Percentiles rank a stretch among this genome's conserved stretches.
Evolutionary conservation across 192 early-diverging fungal species (phyloP).

Genomic region (Coemansia sp.): DNA sequence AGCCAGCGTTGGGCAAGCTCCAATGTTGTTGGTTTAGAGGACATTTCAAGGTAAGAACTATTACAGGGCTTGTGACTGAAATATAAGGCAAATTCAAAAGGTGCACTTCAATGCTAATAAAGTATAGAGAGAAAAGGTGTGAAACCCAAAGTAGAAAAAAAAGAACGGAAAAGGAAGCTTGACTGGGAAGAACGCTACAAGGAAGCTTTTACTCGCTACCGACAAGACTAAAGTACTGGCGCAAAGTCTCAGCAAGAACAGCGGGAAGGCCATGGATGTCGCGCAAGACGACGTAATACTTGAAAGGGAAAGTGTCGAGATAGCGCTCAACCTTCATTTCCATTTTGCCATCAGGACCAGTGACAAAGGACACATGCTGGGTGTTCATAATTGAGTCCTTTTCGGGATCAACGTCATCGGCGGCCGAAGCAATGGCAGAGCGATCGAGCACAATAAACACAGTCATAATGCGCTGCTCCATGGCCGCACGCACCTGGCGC

Average conservation of each 20-base stretch:
- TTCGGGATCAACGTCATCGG: constrained; percentile 28
- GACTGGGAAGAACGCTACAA: not conserved
- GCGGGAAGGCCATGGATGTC: constrained; percentile 86
- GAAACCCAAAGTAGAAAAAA: not conserved
- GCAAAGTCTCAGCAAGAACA: constrained; percentile 87
- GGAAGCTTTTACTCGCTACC: constrained; percentile 31
- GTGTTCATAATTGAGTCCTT: constrained; percentile 83
- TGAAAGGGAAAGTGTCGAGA: constrained; percentile 97
- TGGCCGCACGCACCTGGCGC: constrained; percentile 81
- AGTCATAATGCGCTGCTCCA: constrained; percentile 85
- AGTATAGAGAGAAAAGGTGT: not conserved
- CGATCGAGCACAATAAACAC: constrained; percentile 94
- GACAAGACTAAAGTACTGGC: constrained; percentile 94
- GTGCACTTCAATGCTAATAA: not conserved
- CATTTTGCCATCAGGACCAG: constrained; percentile 56
- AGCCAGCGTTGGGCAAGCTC: constrained; percentile 49
- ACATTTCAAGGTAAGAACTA: not conserved
- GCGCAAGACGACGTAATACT: constrained; percentile 91
- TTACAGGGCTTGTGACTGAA: not conserved
- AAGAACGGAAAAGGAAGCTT: constrained; percentile 4
- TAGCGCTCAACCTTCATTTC: constrained; percentile 77
- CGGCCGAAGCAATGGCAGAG: constrained; percentile 25
- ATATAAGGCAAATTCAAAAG: constrained; percentile 5
- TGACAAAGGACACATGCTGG: constrained; percentile 81
- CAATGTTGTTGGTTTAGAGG: constrained; percentile 3